Conservation (phyloP, 2,329 filamentous ascomycete species). For the Pyrenochaeta sp. region DNA sequence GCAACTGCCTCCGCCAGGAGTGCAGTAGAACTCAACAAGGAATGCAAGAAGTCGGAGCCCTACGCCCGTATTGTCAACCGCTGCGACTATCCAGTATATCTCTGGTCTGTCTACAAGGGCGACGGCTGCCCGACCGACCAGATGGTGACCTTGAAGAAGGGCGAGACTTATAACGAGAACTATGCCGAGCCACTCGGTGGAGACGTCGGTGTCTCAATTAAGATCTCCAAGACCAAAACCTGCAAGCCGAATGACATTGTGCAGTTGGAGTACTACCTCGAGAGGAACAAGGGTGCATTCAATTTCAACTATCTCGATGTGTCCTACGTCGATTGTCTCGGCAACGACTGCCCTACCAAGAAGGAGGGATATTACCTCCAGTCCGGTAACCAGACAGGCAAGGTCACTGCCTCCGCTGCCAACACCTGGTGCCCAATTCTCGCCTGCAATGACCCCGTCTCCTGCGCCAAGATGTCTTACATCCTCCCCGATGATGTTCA, state of each 20-base stretch:
- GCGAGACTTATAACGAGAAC: conserved; percentile 43
- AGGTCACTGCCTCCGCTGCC: conserved; percentile 19
- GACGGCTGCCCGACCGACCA: conserved; percentile 30
- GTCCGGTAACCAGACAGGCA: conserved; percentile 27
- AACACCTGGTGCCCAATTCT: conserved; percentile 44
- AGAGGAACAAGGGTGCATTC: conserved; percentile 15
- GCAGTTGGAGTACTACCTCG: conserved; percentile 49
- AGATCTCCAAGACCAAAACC: conserved; percentile 44
- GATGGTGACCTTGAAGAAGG: conserved; percentile 35
- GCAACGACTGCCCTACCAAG: conserved; percentile 40
- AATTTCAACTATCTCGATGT: conserved; percentile 46
- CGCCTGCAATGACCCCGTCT: conserved; percentile 25
- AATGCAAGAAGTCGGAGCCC: conserved; percentile 20
- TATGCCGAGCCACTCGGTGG: conserved; percentile 24
- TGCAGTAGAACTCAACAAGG: conserved; percentile 24
- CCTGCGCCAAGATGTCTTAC: conserved; percentile 42
- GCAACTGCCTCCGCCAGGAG: conserved; percentile 35
- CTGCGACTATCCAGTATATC: conserved; percentile 46
- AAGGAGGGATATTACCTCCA: conserved; percentile 44
- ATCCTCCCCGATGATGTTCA: conserved; percentile 40
- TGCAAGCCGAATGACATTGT: conserved; percentile 41
- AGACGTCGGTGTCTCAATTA: conserved; percentile 47
- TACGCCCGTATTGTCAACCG: conserved; percentile 47
- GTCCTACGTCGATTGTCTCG: conserved; percentile 47
- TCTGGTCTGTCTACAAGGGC: conserved; percentile 48